Evolutionary conservation across 768 basidiomycete species (phyloP).

Genomic region (Macrolepiota fuliginosa): DNA sequence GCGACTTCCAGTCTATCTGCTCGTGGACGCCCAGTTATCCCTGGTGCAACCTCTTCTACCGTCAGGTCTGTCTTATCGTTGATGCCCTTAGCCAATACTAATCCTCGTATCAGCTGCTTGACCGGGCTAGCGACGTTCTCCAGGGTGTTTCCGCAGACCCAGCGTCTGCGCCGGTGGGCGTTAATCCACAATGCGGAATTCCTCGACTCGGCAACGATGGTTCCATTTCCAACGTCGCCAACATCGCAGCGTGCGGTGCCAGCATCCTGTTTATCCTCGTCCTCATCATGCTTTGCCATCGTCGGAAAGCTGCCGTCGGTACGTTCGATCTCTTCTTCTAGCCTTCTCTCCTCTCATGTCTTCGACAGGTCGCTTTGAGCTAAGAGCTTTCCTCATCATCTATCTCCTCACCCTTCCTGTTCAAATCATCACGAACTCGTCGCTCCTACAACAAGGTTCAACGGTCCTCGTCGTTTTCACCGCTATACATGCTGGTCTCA

Average conservation of each 20-base stretch:
- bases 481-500: constrained; percentile 76
- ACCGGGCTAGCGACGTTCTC: constrained; percentile 26
- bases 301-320: constrained; percentile 86
- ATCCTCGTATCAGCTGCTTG: constrained; percentile 32
- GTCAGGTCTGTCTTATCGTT: constrained; percentile 51
- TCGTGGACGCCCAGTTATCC: constrained; percentile 73
- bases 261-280: constrained; percentile 58
- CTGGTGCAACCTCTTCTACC: constrained; percentile 94
- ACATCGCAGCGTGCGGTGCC: constrained; percentile 78
- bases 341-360: background rate
- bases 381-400: constrained; percentile 60
- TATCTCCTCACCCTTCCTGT: constrained; percentile 75
- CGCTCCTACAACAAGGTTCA: constrained; percentile 76
- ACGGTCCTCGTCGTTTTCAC: constrained; percentile 65
- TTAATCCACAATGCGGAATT: constrained; percentile 82
- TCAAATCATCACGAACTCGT: constrained; percentile 79
- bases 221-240: constrained; percentile 80
- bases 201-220: constrained; percentile 53
- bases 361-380: constrained; percentile 59
- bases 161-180: constrained; percentile 69
- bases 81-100: constrained; percentile 20
- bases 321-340: constrained; percentile 8
- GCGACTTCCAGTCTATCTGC: constrained; percentile 72
- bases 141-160: constrained; percentile 42
- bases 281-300: constrained; percentile 56